Conservation (phyloP, 345 rosid species). For the Turritis glabra region DNA sequence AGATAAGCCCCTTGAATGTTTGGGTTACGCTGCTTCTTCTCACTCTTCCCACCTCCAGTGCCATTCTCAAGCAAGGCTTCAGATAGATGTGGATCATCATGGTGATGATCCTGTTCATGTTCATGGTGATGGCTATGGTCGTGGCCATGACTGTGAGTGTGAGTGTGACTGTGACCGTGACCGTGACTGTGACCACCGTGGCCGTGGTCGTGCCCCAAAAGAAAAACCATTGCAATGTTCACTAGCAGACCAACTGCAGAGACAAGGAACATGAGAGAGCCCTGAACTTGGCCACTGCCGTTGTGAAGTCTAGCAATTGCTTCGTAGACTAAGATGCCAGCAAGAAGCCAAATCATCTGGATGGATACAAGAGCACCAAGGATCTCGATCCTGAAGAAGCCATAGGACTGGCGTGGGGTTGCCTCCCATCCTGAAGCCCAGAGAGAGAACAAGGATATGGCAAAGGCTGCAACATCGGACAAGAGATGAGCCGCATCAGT, state of each 20-base stretch:
- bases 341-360: conserved; percentile 63
- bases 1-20: conserved; percentile 54
- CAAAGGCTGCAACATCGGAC: conserved; percentile 64
- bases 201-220: neutral
- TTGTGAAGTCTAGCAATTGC: conserved; percentile 46
- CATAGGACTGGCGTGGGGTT: conserved; percentile 58
- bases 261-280: neutral
- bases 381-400: conserved; percentile 58
- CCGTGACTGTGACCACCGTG: too few relatives aligned
- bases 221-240: neutral
- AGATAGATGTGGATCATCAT: neutral
- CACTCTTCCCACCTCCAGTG: neutral
- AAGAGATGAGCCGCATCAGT: conserved; percentile 67
- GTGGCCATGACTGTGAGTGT: neutral
- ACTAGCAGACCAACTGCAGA: neutral
- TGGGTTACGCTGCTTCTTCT: neutral
- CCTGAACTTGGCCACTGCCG: neutral
- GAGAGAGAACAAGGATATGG: conserved; percentile 56
- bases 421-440: conserved; percentile 74
- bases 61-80: neutral
- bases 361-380: conserved; percentile 62
- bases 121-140: neutral
- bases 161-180: neutral
- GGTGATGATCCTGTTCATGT: neutral
- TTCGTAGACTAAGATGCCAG: conserved; percentile 62